phyloP scores from a whole-genome alignment of 2,329 filamentous ascomycete genomes.

The Aureobasidium melanogenum region DNA sequence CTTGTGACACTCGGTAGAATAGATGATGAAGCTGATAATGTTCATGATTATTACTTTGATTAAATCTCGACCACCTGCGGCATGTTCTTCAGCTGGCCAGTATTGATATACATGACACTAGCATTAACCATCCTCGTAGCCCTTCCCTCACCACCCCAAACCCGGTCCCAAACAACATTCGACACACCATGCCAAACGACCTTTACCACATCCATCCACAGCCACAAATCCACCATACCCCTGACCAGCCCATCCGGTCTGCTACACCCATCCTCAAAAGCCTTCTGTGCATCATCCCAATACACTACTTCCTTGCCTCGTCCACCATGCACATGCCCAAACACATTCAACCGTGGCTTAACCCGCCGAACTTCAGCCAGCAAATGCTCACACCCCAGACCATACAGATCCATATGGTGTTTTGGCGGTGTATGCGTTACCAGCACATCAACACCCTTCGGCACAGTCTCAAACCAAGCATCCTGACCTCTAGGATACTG shows the following conservation, averaged over 20 bases:
- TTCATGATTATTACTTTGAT: not conserved
- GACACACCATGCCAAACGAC: constrained; percentile 45
- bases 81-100: constrained; percentile 39
- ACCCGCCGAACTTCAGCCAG: constrained; percentile 66
- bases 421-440: constrained; percentile 74
- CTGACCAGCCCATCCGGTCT: constrained; percentile 30
- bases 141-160: constrained; percentile 47
- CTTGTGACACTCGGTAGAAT: not conserved
- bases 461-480: constrained; percentile 65
- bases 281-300: constrained; percentile 65
- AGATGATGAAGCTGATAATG: too few species aligned
- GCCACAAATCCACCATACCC: constrained; percentile 28
- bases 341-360: constrained; percentile 67
- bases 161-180: constrained; percentile 50
- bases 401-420: constrained; percentile 55
- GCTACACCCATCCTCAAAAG: constrained; percentile 58
- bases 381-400: constrained; percentile 50
- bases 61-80: constrained; percentile 30
- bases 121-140: constrained; percentile 49
- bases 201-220: constrained; percentile 44
- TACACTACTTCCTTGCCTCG: constrained; percentile 60
- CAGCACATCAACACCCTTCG: constrained; percentile 64
- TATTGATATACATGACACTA: constrained; percentile 43
- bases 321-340: constrained; percentile 75
- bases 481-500: constrained; percentile 60